phyloP scores from a whole-genome alignment of 2,329 filamentous ascomycete species.

The Monilinia aucupariae region DNA sequence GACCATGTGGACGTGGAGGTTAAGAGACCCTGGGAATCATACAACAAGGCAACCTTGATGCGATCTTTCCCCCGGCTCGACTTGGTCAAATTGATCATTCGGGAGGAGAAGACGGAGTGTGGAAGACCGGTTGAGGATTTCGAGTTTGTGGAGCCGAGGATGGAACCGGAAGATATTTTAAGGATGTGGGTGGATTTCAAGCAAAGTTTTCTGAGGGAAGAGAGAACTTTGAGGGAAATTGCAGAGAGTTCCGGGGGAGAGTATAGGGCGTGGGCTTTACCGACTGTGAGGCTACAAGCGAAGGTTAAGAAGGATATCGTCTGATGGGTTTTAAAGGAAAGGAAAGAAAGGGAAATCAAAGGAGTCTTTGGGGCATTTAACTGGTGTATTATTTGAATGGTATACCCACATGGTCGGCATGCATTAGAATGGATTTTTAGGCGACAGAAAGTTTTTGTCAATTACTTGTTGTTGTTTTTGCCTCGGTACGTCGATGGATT shows the following conservation, averaged over 20 bases:
- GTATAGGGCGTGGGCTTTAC: slow-evolving; percentile 26
- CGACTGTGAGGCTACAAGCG: slow-evolving; percentile 27
- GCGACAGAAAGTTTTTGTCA: not conserved
- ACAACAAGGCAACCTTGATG: slow-evolving; percentile 45
- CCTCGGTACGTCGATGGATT: not conserved
- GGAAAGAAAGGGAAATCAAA: not conserved
- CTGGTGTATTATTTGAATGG: not conserved
- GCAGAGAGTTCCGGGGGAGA: slow-evolving; percentile 23
- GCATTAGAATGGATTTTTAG: not conserved
- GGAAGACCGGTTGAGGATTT: slow-evolving; percentile 18
- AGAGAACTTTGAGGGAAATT: slow-evolving; percentile 27
- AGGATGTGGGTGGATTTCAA: slow-evolving; percentile 31
- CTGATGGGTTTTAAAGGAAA: not conserved
- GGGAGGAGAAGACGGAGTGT: slow-evolving; percentile 4
- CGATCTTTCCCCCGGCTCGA: slow-evolving; percentile 38
- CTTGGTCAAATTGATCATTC: slow-evolving; percentile 28
- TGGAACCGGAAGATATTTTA: slow-evolving; percentile 23
- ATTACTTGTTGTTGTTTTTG: not conserved
- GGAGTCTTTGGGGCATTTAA: not conserved
- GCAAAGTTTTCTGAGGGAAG: slow-evolving; percentile 28
- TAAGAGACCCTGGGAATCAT: slow-evolving; percentile 46
- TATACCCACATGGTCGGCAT: not conserved
- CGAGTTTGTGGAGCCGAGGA: slow-evolving; percentile 23
- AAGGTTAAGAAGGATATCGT: slow-evolving; percentile 11
- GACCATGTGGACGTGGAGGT: slow-evolving; percentile 43